Percentiles rank a stretch among this genome's conserved stretches.
phyloP scores from a whole-genome alignment of 2,329 filamentous ascomycete genomes.

The Pseudogymnoascus sp. region DNA sequence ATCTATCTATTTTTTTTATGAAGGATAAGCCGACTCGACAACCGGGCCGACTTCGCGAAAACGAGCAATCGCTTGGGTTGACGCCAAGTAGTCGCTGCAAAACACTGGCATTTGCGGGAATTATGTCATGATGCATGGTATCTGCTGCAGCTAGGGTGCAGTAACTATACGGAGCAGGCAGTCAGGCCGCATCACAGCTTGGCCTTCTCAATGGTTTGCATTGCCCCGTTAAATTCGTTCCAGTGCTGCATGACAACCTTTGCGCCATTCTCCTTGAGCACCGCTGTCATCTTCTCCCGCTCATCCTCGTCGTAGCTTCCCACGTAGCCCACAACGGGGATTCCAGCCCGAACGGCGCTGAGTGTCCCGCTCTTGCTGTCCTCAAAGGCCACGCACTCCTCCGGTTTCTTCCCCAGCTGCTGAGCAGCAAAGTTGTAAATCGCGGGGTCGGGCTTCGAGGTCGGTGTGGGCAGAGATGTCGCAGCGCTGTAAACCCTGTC shows the following conservation, averaged over 20 bases:
- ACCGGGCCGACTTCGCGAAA: neutral
- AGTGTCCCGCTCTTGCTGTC: slow-evolving; percentile 81
- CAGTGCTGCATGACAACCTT: slow-evolving; percentile 54
- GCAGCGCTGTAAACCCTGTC: slow-evolving; percentile 76
- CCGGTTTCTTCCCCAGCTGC: slow-evolving; percentile 60
- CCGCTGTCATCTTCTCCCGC: slow-evolving; percentile 56
- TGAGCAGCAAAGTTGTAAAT: slow-evolving; percentile 76
- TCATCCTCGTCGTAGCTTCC: slow-evolving; percentile 59
- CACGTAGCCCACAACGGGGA: slow-evolving; percentile 77
- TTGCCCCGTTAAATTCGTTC: slow-evolving; percentile 40
- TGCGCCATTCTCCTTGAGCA: slow-evolving; percentile 54
- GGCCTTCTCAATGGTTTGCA: slow-evolving; percentile 22
- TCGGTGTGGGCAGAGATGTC: slow-evolving; percentile 68
- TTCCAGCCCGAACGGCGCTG: slow-evolving; percentile 68
- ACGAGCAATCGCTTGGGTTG: neutral
- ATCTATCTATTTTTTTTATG: neutral
- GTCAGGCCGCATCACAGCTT: slow-evolving; percentile 5
- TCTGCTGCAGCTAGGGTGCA: neutral
- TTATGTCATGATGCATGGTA: slow-evolving; percentile 5
- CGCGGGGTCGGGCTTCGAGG: slow-evolving; percentile 82
- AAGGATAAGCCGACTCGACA: neutral
- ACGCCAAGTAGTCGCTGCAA: neutral
- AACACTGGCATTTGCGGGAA: slow-evolving; percentile 1
- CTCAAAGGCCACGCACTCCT: slow-evolving; percentile 73
- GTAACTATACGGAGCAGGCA: neutral